Conservation (phyloP, 2,329 filamentous ascomycete genomes). For the Aureobasidium sp. region DNA sequence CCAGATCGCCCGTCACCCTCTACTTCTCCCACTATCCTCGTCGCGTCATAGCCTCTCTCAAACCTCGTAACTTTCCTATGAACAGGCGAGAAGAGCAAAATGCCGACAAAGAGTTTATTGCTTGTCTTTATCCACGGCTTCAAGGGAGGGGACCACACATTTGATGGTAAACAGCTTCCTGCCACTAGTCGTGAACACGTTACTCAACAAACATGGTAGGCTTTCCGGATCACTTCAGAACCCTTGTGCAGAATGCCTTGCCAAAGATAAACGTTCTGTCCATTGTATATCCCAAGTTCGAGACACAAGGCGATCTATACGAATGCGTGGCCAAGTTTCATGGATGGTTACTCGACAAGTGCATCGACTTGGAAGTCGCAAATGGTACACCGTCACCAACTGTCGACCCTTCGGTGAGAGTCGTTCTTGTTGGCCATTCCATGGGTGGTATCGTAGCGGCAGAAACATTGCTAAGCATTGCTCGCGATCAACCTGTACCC, state of each 20-base stretch:
- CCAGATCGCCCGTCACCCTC: neutral
- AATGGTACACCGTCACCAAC: conserved; percentile 75
- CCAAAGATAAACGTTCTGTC: conserved; percentile 62
- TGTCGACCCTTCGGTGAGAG: conserved; percentile 75
- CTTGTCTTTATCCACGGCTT: conserved; percentile 85
- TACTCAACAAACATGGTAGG: conserved; percentile 4
- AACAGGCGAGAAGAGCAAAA: neutral
- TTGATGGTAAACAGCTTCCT: conserved; percentile 41
- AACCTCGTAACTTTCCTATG: neutral
- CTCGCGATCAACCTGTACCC: conserved; percentile 54
- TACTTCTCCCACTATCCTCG: neutral
- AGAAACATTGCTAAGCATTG: conserved; percentile 71
- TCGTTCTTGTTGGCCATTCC: conserved; percentile 77
- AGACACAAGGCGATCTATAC: conserved; percentile 70
- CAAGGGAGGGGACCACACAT: conserved; percentile 76
- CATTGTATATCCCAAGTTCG: conserved; percentile 71
- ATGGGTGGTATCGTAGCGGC: conserved; percentile 92
- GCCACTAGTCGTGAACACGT: neutral
- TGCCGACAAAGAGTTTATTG: conserved; percentile 58
- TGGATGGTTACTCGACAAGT: conserved; percentile 80
- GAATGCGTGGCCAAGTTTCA: conserved; percentile 67
- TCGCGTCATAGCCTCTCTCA: neutral
- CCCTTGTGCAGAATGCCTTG: conserved; percentile 56
- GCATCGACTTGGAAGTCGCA: conserved; percentile 88
- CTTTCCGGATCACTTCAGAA: conserved; percentile 66